phyloP scores from a whole-genome alignment of 345 rosid genomes.

The Ceriops zippeliana region DNA sequence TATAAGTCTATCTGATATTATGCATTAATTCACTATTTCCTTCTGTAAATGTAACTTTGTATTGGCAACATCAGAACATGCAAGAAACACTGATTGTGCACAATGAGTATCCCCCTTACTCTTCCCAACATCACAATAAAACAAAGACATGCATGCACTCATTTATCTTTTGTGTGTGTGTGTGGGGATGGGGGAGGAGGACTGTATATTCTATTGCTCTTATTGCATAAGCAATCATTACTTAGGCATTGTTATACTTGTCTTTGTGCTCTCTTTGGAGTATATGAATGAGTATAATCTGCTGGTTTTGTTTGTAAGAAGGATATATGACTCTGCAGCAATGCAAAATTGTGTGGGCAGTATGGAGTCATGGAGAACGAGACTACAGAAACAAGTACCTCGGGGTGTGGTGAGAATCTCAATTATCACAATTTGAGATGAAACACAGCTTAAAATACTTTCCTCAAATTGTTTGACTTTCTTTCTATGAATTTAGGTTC shows the following conservation, averaged over 20 bases:
- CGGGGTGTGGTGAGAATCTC: constrained; percentile 80
- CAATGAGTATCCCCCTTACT: no score
- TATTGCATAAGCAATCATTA: constrained; percentile 2
- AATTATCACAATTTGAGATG: constrained; percentile 6
- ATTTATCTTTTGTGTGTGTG: no score
- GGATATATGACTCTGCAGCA: constrained; percentile 49
- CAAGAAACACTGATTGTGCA: no score
- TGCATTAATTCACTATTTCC: not conserved
- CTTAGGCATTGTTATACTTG: not conserved
- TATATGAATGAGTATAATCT: constrained; percentile 24
- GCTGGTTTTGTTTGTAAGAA: constrained; percentile 40
- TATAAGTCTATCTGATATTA: not conserved
- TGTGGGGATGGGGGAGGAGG: no score
- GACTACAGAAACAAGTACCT: constrained; percentile 94
- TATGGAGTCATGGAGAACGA: constrained; percentile 79
- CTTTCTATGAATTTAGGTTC: constrained; percentile 52
- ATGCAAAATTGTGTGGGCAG: constrained; percentile 63
- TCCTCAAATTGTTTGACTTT: constrained; percentile 22
- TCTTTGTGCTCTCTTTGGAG: constrained; percentile 24
- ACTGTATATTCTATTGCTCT: not conserved
- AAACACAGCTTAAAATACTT: constrained; percentile 8
- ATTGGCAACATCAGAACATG: not conserved
- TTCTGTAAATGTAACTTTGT: not conserved
- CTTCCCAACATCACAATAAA: no score
- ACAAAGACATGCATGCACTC: no score